Conservation (phyloP, 768 basidiomycete genomes). For the Leccinum pellstonianum region DNA sequence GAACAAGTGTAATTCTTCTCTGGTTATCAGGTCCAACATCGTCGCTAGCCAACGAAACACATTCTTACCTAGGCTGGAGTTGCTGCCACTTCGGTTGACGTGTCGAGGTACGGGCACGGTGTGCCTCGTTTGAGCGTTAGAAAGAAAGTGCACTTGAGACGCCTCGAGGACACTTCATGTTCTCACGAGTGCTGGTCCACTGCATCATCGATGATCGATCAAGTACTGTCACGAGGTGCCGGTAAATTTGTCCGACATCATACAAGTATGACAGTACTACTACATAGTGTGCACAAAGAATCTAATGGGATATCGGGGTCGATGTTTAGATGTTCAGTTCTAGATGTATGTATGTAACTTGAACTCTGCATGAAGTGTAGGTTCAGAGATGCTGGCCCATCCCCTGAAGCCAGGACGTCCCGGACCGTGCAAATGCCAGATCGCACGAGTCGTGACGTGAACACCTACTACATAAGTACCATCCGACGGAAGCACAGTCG, state of each 20-base stretch:
- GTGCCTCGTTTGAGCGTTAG: neutral
- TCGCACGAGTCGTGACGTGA: neutral
- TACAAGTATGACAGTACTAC: too few species aligned
- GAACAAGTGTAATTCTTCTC: neutral
- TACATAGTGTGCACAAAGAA: too few species aligned
- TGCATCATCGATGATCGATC: too few species aligned
- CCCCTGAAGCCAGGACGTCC: neutral
- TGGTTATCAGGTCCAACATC: neutral
- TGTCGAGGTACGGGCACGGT: neutral
- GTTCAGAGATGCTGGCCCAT: neutral
- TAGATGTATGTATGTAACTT: too few species aligned
- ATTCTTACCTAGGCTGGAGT: neutral
- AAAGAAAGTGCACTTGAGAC: neutral
- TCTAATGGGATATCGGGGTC: too few species aligned
- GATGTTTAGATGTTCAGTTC: too few species aligned
- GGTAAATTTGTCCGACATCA: too few species aligned
- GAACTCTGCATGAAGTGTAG: too few species aligned
- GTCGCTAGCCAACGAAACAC: neutral
- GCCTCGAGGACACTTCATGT: constrained; percentile 8
- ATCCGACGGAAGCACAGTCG: neutral
- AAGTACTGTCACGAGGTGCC: too few species aligned
- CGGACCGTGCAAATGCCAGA: neutral
- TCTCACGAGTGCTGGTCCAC: constrained; percentile 1
- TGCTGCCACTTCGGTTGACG: neutral
- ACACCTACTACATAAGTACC: neutral